Percentiles rank a stretch among this genome's conserved stretches.
These are phyloP conservation scores for Polyporus tsugae DNA, from an alignment of 1,284 basidiomycete genomes.

Conservation along the genomic window DNA sequence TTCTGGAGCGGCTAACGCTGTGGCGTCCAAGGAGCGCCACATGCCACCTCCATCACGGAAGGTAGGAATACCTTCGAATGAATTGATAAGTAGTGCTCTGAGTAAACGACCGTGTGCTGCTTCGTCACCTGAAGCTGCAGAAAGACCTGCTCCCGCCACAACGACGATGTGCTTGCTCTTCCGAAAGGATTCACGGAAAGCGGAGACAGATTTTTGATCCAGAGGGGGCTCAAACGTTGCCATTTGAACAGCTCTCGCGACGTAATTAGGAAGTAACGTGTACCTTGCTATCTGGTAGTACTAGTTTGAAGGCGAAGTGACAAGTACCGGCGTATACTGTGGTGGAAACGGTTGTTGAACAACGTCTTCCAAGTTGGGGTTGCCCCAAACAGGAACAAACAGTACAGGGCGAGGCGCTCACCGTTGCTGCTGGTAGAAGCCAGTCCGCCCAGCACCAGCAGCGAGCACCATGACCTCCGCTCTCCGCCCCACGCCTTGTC, in stretches of 20 bases:
- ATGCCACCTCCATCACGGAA: conserved; percentile 42
- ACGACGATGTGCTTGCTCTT: conserved; percentile 11
- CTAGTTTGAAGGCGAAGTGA: too few species aligned
- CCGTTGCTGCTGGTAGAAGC: too few species aligned
- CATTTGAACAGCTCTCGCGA: background rate
- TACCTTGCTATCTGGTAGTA: too few species aligned
- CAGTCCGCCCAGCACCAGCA: too few species aligned
- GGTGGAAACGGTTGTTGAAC: too few species aligned
- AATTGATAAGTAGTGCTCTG: too few species aligned
- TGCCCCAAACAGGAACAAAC: too few species aligned
- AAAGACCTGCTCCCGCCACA: conserved; percentile 16
- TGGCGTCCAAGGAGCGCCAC: conserved; percentile 47
- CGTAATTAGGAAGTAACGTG: too few species aligned
- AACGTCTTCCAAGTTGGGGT: too few species aligned
- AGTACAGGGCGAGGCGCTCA: too few species aligned
- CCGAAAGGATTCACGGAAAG: conserved; percentile 11
- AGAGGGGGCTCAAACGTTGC: background rate
- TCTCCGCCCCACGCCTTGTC: conserved; percentile 13
- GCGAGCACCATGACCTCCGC: background rate
- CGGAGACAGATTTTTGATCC: background rate
- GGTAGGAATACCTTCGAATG: conserved; percentile 9
- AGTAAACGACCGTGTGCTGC: background rate
- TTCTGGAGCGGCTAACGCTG: conserved; percentile 48
- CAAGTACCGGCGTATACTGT: too few species aligned
- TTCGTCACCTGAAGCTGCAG: conserved; percentile 13